Evolutionary conservation across 345 rosid species (phyloP).

Genomic region (Syzygium aqueum): DNA sequence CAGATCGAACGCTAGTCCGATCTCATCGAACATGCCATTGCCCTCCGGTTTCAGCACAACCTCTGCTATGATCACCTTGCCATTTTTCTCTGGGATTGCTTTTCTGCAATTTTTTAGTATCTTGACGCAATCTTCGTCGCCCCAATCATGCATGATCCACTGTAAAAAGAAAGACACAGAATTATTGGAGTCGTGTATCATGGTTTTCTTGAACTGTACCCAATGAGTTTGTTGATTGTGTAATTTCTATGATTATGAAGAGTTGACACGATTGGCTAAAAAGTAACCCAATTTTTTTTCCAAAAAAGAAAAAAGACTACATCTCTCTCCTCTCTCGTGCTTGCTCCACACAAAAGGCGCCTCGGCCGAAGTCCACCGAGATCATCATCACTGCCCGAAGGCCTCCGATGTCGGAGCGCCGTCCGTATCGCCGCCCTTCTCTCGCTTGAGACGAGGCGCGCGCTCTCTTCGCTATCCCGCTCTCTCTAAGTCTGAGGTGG

Average conservation of each 20-base stretch:
- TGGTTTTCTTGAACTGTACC: not conserved
- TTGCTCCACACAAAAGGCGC: too few species aligned
- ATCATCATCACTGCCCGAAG: not conserved
- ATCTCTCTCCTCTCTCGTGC: too few species aligned
- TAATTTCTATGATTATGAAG: not conserved
- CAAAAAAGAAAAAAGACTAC: too few species aligned
- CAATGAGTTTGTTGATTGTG: not conserved
- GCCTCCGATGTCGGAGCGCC: not conserved
- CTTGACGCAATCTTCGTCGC: slow-evolving; percentile 7
- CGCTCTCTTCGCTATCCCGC: not conserved
- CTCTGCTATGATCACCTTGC: slow-evolving; percentile 13
- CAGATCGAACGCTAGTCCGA: slow-evolving; percentile 6
- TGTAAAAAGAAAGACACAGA: not conserved
- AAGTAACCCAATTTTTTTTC: too few species aligned
- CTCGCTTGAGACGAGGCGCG: not conserved
- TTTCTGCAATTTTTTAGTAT: slow-evolving; percentile 14
- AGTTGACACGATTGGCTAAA: too few species aligned
- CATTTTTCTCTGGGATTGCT: slow-evolving; percentile 4
- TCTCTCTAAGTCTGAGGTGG: not conserved
- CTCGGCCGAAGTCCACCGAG: too few species aligned
- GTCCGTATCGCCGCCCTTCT: not conserved
- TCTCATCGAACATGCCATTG: not conserved
- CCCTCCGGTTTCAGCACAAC: slow-evolving; percentile 9
- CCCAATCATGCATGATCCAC: slow-evolving; percentile 27
- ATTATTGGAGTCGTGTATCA: not conserved